A percentile compares a stretch with the other conserved stretches of the same genome.
Conservation (phyloP, 2,329 filamentous ascomycete species). For the Xylaria hypoxylon region DNA sequence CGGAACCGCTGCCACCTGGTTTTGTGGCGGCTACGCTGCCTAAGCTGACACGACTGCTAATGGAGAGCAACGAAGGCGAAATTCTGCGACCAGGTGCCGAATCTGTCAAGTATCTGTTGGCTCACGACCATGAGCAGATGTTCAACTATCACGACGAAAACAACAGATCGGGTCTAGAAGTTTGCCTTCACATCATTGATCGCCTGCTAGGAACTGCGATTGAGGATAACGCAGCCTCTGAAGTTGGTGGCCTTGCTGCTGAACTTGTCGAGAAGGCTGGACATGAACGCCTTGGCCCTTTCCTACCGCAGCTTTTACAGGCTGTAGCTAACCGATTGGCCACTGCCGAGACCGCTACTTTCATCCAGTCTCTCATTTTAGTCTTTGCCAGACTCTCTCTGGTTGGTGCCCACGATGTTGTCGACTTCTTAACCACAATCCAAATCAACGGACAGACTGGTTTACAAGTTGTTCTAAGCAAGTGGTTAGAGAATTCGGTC, state of each 20-base stretch:
- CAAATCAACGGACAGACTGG: conserved; percentile 83
- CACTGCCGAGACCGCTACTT: conserved; percentile 83
- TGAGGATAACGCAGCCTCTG: conserved; percentile 94
- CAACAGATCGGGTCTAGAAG: conserved; percentile 85
- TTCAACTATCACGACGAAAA: conserved; percentile 85
- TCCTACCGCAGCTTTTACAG: conserved; percentile 85
- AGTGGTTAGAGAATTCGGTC: conserved; percentile 97
- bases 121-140: conserved; percentile 90
- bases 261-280: conserved; percentile 97
- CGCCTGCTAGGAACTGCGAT: conserved; percentile 84
- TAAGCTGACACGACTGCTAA: conserved; percentile 84
- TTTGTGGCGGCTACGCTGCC: conserved; percentile 89
- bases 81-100: conserved; percentile 87
- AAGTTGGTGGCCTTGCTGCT: conserved; percentile 93
- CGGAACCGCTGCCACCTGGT: conserved; percentile 85
- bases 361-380: conserved; percentile 95
- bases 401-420: conserved; percentile 85
- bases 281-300: conserved; percentile 88
- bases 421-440: conserved; percentile 89
- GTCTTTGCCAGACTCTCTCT: conserved; percentile 94
- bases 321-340: conserved; percentile 88
- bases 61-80: conserved; percentile 87
- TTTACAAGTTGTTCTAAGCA: conserved; percentile 88
- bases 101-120: conserved; percentile 87
- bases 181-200: conserved; percentile 91